Evolutionary conservation across 192 early-diverging fungal genomes (phyloP).

Genomic region (Umbelopsis vinacea): DNA sequence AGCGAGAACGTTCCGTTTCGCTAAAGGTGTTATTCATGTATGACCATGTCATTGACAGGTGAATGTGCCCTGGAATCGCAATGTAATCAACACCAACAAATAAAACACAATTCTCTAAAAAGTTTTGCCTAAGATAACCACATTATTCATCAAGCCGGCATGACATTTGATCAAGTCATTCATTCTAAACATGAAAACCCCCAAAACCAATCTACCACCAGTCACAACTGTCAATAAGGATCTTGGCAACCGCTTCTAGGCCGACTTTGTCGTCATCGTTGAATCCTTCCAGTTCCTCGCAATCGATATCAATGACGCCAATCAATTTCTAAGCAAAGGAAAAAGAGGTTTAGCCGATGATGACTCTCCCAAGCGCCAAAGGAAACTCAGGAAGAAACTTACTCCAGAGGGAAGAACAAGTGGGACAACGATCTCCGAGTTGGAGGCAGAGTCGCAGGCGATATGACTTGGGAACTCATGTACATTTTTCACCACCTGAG

Average conservation of each 20-base stretch:
- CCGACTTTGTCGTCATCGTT: constrained; percentile 69
- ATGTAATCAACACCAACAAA: too few relatives aligned
- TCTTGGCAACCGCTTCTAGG: constrained; percentile 65
- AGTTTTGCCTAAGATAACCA: too few relatives aligned
- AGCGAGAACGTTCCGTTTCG: too few relatives aligned
- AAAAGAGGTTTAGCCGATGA: not conserved
- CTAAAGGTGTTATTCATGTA: too few relatives aligned
- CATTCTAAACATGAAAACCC: too few relatives aligned
- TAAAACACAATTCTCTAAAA: too few relatives aligned
- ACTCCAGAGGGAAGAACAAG: constrained; percentile 40
- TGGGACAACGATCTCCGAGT: constrained; percentile 90
- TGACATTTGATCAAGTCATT: too few relatives aligned
- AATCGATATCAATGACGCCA: constrained; percentile 78
- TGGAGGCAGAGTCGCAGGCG: constrained; percentile 84
- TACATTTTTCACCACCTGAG: constrained; percentile 77
- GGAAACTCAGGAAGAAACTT: not conserved
- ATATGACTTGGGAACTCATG: constrained; percentile 88
- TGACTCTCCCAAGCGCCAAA: not conserved
- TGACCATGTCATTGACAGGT: too few relatives aligned
- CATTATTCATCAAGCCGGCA: too few relatives aligned
- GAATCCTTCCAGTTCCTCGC: constrained; percentile 65
- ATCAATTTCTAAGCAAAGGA: constrained; percentile 49
- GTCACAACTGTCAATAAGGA: constrained; percentile 49
- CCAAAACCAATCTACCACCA: constrained; percentile 14
- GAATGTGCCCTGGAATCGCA: too few relatives aligned